phyloP scores from a whole-genome alignment of 2,329 filamentous ascomycete genomes.

The Rosellinia necatrix region DNA sequence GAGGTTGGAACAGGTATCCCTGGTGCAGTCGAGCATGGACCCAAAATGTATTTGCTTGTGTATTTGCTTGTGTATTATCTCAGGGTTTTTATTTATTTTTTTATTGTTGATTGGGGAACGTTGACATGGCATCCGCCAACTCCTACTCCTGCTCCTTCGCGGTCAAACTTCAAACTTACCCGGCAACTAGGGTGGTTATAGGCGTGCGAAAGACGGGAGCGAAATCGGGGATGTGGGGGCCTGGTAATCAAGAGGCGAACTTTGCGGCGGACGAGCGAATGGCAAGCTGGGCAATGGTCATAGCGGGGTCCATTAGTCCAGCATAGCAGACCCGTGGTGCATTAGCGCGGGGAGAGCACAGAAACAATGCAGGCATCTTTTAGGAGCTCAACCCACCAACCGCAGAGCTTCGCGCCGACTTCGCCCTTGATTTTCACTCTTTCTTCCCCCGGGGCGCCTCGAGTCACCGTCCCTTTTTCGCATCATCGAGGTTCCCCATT shows the following conservation, averaged over 20 bases:
- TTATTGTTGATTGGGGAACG: too few species aligned
- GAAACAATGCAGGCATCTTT: background rate
- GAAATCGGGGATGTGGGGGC: too few species aligned
- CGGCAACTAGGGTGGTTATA: too few species aligned
- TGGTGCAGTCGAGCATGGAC: too few species aligned
- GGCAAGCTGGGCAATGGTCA: constrained; percentile 23
- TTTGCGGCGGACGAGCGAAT: constrained; percentile 15
- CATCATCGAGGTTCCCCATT: background rate
- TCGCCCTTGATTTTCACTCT: constrained; percentile 27
- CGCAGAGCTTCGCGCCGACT: constrained; percentile 26
- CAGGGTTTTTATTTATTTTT: too few species aligned
- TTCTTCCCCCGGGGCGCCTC: background rate
- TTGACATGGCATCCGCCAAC: too few species aligned
- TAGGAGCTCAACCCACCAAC: constrained; percentile 1
- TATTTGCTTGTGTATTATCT: too few species aligned
- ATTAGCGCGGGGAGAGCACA: constrained; percentile 10
- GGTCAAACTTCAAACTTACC: constrained; percentile 62
- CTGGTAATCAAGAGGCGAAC: too few species aligned
- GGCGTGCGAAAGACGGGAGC: too few species aligned
- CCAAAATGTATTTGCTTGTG: too few species aligned
- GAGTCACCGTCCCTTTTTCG: constrained; percentile 2
- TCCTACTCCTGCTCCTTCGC: too few species aligned
- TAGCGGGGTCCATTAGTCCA: constrained; percentile 9
- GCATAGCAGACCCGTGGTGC: background rate
- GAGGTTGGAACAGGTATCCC: too few species aligned